Conservation (phyloP, 2,329 filamentous ascomycete genomes). For the Byssothecium circinans region DNA sequence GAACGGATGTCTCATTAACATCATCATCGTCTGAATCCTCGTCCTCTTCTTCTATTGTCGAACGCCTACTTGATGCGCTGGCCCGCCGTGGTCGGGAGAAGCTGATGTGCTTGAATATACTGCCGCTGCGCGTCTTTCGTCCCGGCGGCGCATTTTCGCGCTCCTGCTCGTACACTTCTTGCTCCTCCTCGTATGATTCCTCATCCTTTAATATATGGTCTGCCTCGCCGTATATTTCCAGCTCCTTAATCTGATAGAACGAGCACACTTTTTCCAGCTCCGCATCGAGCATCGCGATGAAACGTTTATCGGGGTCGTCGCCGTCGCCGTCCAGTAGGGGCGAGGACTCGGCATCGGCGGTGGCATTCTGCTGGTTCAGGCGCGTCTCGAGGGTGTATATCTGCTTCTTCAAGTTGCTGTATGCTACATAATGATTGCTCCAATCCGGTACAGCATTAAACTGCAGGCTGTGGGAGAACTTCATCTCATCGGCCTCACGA, state of each 20-base stretch:
- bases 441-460: constrained; percentile 99
- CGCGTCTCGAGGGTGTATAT: constrained; percentile 95
- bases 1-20: constrained; percentile 46
- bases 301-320: constrained; percentile 76
- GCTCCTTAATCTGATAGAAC: constrained; percentile 88
- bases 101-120: constrained; percentile 57
- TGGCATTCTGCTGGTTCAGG: constrained; percentile 62
- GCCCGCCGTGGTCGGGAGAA: constrained; percentile 49
- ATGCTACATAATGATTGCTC: constrained; percentile 97
- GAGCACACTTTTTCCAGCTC: constrained; percentile 93
- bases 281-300: constrained; percentile 77
- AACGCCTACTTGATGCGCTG: constrained; percentile 47
- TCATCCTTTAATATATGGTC: constrained; percentile 76
- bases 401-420: constrained; percentile 99
- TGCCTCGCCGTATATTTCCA: constrained; percentile 81
- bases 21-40: constrained; percentile 59
- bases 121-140: constrained; percentile 48
- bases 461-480: constrained; percentile 99
- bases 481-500: constrained; percentile 84
- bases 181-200: constrained; percentile 65
- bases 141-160: constrained; percentile 43
- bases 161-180: constrained; percentile 40
- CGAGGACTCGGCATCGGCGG: constrained; percentile 75
- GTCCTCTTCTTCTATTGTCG: constrained; percentile 57
- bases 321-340: constrained; percentile 71